phyloP scores from a whole-genome alignment of 805 yeast genomes.

The Cyberlindnera bimundalis region DNA sequence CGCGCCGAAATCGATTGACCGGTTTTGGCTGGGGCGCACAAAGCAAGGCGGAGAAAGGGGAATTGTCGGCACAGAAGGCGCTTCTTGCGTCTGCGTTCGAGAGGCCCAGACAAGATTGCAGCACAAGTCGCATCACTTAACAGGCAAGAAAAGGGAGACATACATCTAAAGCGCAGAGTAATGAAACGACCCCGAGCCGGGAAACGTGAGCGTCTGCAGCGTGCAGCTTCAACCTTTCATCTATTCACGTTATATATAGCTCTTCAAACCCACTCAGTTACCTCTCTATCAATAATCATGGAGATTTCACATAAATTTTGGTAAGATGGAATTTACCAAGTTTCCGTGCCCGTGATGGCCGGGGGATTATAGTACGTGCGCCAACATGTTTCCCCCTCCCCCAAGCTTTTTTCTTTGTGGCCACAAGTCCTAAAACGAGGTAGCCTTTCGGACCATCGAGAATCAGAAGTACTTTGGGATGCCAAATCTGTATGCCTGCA shows the following conservation, averaged over 20 bases:
- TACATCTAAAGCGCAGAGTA: not conserved
- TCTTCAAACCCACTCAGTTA: too few relatives aligned
- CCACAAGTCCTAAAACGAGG: too few relatives aligned
- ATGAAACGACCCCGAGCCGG: constrained; percentile 1
- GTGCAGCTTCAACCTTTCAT: not conserved
- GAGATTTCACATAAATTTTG: too few relatives aligned
- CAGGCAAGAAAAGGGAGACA: not conserved
- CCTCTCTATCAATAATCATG: too few relatives aligned
- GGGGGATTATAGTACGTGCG: too few relatives aligned
- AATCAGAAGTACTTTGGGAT: too few relatives aligned
- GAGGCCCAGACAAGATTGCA: constrained; percentile 1
- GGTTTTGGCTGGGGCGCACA: not conserved
- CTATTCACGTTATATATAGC: not conserved
- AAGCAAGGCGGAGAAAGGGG: constrained; percentile 2
- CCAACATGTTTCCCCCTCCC: too few relatives aligned
- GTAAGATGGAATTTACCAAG: too few relatives aligned
- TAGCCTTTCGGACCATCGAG: too few relatives aligned
- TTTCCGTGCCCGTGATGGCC: too few relatives aligned
- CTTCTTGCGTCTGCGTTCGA: constrained; percentile 1
- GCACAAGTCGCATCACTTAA: not conserved
- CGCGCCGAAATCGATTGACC: constrained; percentile 1
- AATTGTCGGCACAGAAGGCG: constrained; percentile 2
- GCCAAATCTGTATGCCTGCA: too few relatives aligned
- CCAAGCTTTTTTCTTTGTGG: too few relatives aligned
- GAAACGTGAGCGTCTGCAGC: not conserved